These are phyloP conservation scores for Fusarium oligoseptatum DNA, from an alignment of 2,329 filamentous ascomycete species.

Conservation along the genomic window DNA sequence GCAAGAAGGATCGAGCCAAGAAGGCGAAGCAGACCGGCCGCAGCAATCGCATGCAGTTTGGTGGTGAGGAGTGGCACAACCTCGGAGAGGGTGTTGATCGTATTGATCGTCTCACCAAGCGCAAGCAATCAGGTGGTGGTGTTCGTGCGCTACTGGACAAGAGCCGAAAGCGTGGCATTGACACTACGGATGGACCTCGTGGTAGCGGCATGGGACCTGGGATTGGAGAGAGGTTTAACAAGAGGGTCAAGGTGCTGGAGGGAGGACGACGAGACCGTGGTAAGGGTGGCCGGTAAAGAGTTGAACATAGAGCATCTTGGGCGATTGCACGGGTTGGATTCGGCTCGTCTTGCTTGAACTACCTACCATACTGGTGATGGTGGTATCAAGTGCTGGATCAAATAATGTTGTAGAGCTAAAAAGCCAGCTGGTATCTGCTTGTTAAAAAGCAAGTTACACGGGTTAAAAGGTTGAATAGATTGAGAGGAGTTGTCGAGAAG, in stretches of 20 bases:
- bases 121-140: slow-evolving; percentile 70
- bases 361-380: background rate
- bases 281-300: slow-evolving; percentile 53
- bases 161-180: slow-evolving; percentile 84
- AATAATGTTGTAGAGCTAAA: background rate
- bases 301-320: slow-evolving; percentile 16
- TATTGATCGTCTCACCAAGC: slow-evolving; percentile 84
- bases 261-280: slow-evolving; percentile 60
- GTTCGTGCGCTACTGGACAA: slow-evolving; percentile 79
- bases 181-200: slow-evolving; percentile 76
- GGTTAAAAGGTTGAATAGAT: background rate
- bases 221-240: slow-evolving; percentile 82
- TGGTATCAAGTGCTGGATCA: background rate
- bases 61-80: slow-evolving; percentile 93
- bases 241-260: slow-evolving; percentile 72
- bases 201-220: slow-evolving; percentile 70
- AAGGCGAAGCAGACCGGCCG: slow-evolving; percentile 66
- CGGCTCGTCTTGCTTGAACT: background rate
- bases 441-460: background rate
- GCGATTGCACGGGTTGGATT: background rate
- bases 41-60: slow-evolving; percentile 75
- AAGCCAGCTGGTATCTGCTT: background rate
- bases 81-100: slow-evolving; percentile 88
- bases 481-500: background rate
- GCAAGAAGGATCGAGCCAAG: slow-evolving; percentile 86